Conservation (phyloP, 176 grass and related monocot species). For the Ensete ventricosum region DNA sequence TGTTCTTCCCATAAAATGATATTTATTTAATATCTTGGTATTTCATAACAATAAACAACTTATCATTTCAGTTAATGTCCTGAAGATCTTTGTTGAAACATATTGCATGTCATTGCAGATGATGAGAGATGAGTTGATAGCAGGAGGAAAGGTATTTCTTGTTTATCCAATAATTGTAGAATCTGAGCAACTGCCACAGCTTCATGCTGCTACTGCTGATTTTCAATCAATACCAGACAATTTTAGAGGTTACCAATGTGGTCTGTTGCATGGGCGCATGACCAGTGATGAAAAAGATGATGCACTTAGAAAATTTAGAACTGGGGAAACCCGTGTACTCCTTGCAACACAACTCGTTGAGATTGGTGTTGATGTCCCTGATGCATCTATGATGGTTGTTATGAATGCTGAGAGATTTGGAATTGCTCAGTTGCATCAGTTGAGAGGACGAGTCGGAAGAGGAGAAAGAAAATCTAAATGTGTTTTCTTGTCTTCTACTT, state of each 20-base stretch:
- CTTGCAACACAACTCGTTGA: constrained; percentile 84
- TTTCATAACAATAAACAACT: neutral
- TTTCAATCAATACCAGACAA: constrained; percentile 52
- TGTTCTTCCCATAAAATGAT: neutral
- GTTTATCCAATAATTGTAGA: constrained; percentile 86
- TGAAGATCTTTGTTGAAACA: neutral
- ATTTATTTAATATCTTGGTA: too few species aligned
- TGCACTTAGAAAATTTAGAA: constrained; percentile 66
- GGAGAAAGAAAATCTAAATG: constrained; percentile 75
- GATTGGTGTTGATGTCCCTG: constrained; percentile 85
- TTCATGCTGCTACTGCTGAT: constrained; percentile 63
- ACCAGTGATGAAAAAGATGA: constrained; percentile 57
- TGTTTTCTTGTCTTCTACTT: constrained; percentile 56
- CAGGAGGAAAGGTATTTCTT: constrained; percentile 78
- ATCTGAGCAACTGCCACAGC: constrained; percentile 75
- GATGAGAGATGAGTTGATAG: constrained; percentile 65
- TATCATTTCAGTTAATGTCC: neutral
- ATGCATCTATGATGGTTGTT: constrained; percentile 93
- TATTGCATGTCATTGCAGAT: constrained; percentile 37
- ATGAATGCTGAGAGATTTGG: constrained; percentile 91
- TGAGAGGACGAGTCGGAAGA: constrained; percentile 76
- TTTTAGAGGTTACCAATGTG: constrained; percentile 64
- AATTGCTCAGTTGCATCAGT: constrained; percentile 85
- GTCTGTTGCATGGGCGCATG: constrained; percentile 84
- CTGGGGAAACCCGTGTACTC: constrained; percentile 58